Evolutionary conservation across 1,284 basidiomycete species (phyloP), one percentile per base, ranked within the genome.

Genomic region (Mycena sp.): DNA sequence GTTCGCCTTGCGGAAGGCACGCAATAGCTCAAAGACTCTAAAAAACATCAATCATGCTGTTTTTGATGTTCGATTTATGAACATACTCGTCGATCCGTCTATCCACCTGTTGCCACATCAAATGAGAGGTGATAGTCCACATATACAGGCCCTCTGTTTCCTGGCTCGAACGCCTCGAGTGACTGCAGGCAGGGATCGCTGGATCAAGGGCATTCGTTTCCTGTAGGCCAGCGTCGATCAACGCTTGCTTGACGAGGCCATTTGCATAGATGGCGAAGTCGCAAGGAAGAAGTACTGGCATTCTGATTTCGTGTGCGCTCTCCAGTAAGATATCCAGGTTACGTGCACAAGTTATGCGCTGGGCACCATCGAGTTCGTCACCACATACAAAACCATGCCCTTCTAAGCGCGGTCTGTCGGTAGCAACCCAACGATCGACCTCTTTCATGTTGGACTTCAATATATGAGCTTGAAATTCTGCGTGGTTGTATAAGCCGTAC

Each of bases 21-120:
- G n/a, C n/a, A n/a, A n/a, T n/a, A n/a, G n/a, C n/a, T n/a, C n/a
- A n/a, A n/a, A n/a, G n/a, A n/a, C n/a, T n/a, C n/a, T n/a, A n/a
- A n/a, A n/a, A n/a, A n/a, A n/a, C n/a, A n/a, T n/a, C n/a, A n/a
- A n/a, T n/a, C n/a, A n/a, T n/a, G n/a, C n/a, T n/a, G n/a, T n/a
- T n/a, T n/a, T n/a, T n/a, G n/a, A n/a, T n/a, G n/a, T n/a, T n/a
- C n/a, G n/a, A n/a, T n/a, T n/a, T n/a, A n/a, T n/a, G n/a, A 11
- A 41, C 17, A n/a, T 43, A 54, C 52, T 54, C 52, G 17, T 54
- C 40, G 14, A 54, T 44, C 2, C 40, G 40, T 25, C 52, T 30
- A 12, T 54, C 28, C 12, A 19, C 14, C 26, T 44, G 52, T 26
- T 54, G 52, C 52, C 52, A 54, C 52, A 54, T 54, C 3, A 54